Conservation (phyloP, 2,329 filamentous ascomycete genomes). For the Pseudogymnoascus sp. region DNA sequence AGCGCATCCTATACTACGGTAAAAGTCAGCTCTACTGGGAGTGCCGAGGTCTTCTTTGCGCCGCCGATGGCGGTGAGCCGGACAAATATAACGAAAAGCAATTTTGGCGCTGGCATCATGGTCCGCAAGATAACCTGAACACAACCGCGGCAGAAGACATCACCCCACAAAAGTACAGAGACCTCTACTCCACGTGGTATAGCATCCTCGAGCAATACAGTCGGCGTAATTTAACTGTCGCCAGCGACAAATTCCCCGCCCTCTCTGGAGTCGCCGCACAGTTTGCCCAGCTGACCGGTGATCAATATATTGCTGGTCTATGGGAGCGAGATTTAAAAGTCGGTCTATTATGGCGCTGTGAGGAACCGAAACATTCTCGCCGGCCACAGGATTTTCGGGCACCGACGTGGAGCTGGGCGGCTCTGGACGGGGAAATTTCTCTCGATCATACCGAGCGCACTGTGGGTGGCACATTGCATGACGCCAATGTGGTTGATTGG, state of each 20-base stretch:
- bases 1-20: slow-evolving; percentile 11
- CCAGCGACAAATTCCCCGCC: slow-evolving; percentile 13
- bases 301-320: slow-evolving; percentile 15
- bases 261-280: slow-evolving; percentile 14
- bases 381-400: not conserved
- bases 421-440: not conserved
- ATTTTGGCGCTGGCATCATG: not conserved
- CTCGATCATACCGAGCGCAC: not conserved
- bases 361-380: not conserved
- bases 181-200: slow-evolving; percentile 1
- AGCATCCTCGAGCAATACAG: slow-evolving; percentile 11
- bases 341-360: not conserved
- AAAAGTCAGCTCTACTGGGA: slow-evolving; percentile 15
- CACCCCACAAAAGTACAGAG: not conserved
- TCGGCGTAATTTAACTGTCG: not conserved
- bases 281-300: slow-evolving; percentile 6
- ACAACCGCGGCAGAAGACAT: not conserved
- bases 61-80: not conserved
- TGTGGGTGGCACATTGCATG: not conserved
- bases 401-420: not conserved
- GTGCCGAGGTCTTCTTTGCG: slow-evolving; percentile 7
- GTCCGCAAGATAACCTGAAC: not conserved
- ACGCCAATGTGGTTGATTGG: not conserved
- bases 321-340: slow-evolving; percentile 13
- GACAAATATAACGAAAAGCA: not conserved